Conservation (phyloP, 139 green algal species). For the Helicosporidium sp. region DNA sequence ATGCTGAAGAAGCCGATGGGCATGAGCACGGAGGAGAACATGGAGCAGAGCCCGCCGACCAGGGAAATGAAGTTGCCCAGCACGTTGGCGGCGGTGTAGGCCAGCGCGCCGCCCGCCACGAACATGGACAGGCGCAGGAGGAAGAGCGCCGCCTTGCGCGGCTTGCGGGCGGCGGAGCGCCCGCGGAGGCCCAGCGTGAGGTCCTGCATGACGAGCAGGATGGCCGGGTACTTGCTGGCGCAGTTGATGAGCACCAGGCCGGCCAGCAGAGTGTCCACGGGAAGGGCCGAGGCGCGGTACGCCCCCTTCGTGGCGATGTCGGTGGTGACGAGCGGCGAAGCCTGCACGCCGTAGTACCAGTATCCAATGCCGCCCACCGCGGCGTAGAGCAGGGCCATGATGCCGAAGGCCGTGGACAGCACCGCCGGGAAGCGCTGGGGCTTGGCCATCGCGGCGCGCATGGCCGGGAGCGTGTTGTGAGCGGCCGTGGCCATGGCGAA, state of each 20-base stretch:
- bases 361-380: conserved; percentile 15
- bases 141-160: not conserved
- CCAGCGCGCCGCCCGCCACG: not conserved
- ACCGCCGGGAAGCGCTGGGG: conserved; percentile 13
- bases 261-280: conserved; percentile 37
- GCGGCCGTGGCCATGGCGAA: conserved; percentile 28
- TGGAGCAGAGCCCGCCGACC: conserved; percentile 20
- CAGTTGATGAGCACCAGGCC: conserved; percentile 17
- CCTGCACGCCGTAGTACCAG: conserved; percentile 25
- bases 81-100: conserved; percentile 3
- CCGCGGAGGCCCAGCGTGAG: not conserved
- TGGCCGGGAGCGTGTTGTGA: conserved; percentile 29
- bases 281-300: conserved; percentile 6
- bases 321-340: conserved; percentile 14
- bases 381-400: conserved; percentile 23
- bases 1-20: conserved; percentile 19
- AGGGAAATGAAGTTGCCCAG: conserved; percentile 20
- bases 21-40: conserved; percentile 26
- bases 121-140: conserved; percentile 8
- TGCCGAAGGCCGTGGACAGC: conserved; percentile 14
- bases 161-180: not conserved
- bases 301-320: conserved; percentile 13
- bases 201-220: conserved; percentile 27
- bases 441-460: conserved; percentile 24
- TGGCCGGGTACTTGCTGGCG: conserved; percentile 17